phyloP scores from a whole-genome alignment of 2,329 filamentous ascomycete species.

The Cladophialophora psammophila region DNA sequence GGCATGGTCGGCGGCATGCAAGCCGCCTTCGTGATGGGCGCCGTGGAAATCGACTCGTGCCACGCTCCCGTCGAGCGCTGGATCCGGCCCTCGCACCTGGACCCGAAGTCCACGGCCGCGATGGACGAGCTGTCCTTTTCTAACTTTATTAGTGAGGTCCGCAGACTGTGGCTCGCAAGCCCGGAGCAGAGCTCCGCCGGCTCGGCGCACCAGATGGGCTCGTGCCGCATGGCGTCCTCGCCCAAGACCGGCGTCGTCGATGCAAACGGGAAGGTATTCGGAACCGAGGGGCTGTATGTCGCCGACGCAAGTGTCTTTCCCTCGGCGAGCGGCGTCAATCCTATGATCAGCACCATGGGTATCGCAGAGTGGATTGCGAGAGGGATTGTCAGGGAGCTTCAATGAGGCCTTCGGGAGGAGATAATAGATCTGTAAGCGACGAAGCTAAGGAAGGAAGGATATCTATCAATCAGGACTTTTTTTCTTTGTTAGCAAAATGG shows the following conservation, averaged over 20 bases:
- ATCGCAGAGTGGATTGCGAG: conserved; percentile 57
- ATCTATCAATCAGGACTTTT: too few relatives aligned
- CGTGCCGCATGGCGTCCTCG: conserved; percentile 56
- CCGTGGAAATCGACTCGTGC: conserved; percentile 76
- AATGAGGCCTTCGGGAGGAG: too few relatives aligned
- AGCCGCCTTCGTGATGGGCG: conserved; percentile 79
- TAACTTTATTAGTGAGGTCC: conserved; percentile 61
- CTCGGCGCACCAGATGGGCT: conserved; percentile 61
- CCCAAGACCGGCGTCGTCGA: conserved; percentile 55
- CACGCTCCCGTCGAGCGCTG: conserved; percentile 72
- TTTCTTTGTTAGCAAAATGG: too few relatives aligned
- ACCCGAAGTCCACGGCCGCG: conserved; percentile 2
- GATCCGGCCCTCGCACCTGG: conserved; percentile 48
- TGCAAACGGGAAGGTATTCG: conserved; percentile 56
- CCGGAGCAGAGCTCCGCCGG: conserved; percentile 53
- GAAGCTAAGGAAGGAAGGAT: too few relatives aligned
- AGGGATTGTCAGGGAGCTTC: conserved; percentile 41
- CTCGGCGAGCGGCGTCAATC: conserved; percentile 60
- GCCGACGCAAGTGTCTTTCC: conserved; percentile 60
- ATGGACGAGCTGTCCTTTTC: conserved; percentile 62
- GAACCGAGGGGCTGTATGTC: conserved; percentile 55
- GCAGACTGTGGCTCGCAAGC: conserved; percentile 54
- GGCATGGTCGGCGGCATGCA: conserved; percentile 76
- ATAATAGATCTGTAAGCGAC: too few relatives aligned
- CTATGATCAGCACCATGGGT: conserved; percentile 61